phyloP scores from a whole-genome alignment of 805 yeast genomes.

The Yamadazyma olivae region DNA sequence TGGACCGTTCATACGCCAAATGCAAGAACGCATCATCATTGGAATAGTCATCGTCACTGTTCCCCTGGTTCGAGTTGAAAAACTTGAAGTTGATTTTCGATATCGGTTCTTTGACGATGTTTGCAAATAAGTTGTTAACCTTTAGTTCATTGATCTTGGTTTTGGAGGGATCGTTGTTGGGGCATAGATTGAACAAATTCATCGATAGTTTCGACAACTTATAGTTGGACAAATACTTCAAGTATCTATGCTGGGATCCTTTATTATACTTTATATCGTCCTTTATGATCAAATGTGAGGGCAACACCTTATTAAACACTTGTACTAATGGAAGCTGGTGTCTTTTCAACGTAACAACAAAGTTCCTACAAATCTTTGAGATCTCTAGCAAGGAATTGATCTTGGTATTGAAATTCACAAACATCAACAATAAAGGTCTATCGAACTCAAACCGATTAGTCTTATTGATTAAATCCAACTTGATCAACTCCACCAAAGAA shows the following conservation, averaged over 20 bases:
- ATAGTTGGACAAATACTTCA: conserved; percentile 28
- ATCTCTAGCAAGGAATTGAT: conserved; percentile 46
- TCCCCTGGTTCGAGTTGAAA: conserved; percentile 17
- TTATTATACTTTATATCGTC: conserved; percentile 14
- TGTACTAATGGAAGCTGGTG: conserved; percentile 40
- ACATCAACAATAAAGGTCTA: conserved; percentile 49
- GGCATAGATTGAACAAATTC: conserved; percentile 58
- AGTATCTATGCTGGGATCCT: conserved; percentile 13
- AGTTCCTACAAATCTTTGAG: conserved; percentile 45
- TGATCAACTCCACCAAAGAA: conserved; percentile 34
- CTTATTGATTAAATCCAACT: conserved; percentile 37
- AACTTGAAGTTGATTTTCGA: conserved; percentile 33
- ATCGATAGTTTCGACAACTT: conserved; percentile 46
- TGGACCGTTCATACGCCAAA: conserved; percentile 78
- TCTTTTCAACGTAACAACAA: conserved; percentile 34
- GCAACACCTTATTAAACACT: conserved; percentile 36
- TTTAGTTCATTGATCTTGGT: conserved; percentile 1
- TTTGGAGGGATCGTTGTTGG: conserved; percentile 18
- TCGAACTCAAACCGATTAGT: conserved; percentile 41
- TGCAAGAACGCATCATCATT: conserved; percentile 79
- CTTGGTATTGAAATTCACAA: conserved; percentile 43
- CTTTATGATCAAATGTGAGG: conserved; percentile 19
- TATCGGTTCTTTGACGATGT: conserved; percentile 37
- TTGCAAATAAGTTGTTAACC: conserved; percentile 21
- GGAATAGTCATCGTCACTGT: conserved; percentile 17